Conservation (phyloP, 495 filamentous ascomycete species). For the Haplographium delicatum region DNA sequence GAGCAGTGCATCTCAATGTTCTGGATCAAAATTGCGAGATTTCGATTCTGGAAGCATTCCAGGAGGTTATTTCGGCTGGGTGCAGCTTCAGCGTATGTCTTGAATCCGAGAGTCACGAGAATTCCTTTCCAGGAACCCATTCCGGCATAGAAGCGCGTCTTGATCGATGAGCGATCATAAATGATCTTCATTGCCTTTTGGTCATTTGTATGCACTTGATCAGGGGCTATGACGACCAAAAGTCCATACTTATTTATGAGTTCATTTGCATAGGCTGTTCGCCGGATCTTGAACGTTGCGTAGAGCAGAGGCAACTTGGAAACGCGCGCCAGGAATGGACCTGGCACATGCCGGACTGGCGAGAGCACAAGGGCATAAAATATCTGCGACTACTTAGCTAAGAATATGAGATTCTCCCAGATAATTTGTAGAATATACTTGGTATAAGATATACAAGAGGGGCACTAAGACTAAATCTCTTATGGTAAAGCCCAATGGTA, state of each 20-base stretch:
- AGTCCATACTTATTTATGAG: background rate
- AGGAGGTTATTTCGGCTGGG: background rate
- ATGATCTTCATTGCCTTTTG: conserved; percentile 5
- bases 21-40: background rate
- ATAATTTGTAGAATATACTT: too few species aligned
- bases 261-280: background rate
- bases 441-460: too few species aligned
- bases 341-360: background rate
- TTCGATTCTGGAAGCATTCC: background rate
- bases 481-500: too few species aligned
- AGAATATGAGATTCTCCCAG: too few species aligned
- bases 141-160: background rate
- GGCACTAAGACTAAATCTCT: too few species aligned
- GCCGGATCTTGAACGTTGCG: background rate
- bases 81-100: background rate
- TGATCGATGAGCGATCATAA: conserved; percentile 2
- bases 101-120: conserved; percentile 1
- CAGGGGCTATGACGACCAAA: background rate
- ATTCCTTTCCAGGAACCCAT: conserved; percentile 2
- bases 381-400: too few species aligned
- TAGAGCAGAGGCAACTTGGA: background rate
- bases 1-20: background rate
- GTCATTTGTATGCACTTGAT: conserved; percentile 3
- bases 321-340: background rate
- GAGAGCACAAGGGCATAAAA: background rate